Evolutionary conservation across 352 stramenopile genomes (phyloP), one percentile per base, ranked within the genome.

Genomic region (Thraustotheca clavata): DNA sequence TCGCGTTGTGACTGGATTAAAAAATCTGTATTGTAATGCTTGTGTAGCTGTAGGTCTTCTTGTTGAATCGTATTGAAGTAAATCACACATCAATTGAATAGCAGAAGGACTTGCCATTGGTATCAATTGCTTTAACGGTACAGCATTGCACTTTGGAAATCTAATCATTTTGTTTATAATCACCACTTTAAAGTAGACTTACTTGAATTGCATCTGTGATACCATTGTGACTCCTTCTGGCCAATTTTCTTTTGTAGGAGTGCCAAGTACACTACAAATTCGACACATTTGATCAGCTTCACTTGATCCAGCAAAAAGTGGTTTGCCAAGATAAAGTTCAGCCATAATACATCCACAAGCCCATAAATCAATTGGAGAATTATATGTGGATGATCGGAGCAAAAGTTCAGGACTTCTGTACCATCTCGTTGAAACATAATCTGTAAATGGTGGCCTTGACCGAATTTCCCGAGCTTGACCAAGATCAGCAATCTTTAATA

Each of bases 241-340:
- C 96, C 95, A 99, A 20, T 40, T 91, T 34, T 89, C 74, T 40
- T 87, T 86, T 0, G 84, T 96, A 1, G 95, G 94, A 5, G 87
- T 81, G 6, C 93, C 93, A 22, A 98, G 69, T n/a, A 98, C 76
- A 35, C 81, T 87, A 76, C 84, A 96, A 62, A 98, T 97, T 32
- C 97, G 96, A 68, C 91, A 91, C 27, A 99, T 86, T 73, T 99
- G 90, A 75, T 99, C 96, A 20, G 93, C 86, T 70, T 99, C 96
- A 20, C 76, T 94, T 18, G 74, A 85, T 4, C 96, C 80, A n/a
- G 82, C 74, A 60, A 92, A 94, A 8, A 90, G 63, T 24, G 80
- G 79, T n/a, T 74, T 69, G 38, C 81, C 83, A 9, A 88, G 59
- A 14, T 76, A 84, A 22, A 92, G 76, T 70, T 94, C 85, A n/a